Evolutionary conservation across 306 rosid genomes (phyloP), one percentile per base, ranked within the genome.

Genomic region (Glycyrrhiza uralensis): DNA sequence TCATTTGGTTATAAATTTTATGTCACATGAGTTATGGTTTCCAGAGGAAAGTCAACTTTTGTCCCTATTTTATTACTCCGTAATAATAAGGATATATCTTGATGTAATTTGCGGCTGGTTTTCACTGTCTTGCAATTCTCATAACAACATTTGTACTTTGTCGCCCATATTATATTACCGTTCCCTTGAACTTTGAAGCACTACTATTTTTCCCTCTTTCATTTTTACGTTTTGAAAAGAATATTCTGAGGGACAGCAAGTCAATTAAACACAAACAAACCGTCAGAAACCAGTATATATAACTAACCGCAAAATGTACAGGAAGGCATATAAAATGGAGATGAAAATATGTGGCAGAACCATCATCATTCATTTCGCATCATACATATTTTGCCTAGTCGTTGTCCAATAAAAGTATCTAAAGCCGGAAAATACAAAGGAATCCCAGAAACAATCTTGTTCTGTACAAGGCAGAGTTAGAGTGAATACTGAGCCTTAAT

Each of bases 391-490:
- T 71, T 60, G 39, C 59, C 62, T n/a, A 45, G 51, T 76, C 65
- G 17, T 63, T 75, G 35, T 81, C 81, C 45, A 70, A 19, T 67
- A 63, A 71, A 77, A 64, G 15, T 50, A n/a, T n/a, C 9, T 17
- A 23, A 33, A 35, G 41, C 29, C 29, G 46, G 32, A 76, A 46
- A 46, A 36, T 51, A 15, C 66, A 68, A 44, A 66, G 69, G 41
- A 76, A 76, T 66, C 39, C 17, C 23, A 47, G 9, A 7, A 72
- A 59, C 67, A 12, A 36, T 45, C 73, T 45, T 22, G 17, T 72
- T 52, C 65, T 19, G 32, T 18, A 41, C 35, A 12, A 11, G 61
- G 30, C 54, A 49, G 36, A 35, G 11, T 50, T 38, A 12, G 50
- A 56, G 23, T 63, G 61, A 49, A 57, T 17, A 65, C n/a, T n/a